Evolutionary conservation across 176 grass and related monocot genomes (phyloP), one percentile per base, ranked within the genome.

Genomic region (Neostapfia colusana): DNA sequence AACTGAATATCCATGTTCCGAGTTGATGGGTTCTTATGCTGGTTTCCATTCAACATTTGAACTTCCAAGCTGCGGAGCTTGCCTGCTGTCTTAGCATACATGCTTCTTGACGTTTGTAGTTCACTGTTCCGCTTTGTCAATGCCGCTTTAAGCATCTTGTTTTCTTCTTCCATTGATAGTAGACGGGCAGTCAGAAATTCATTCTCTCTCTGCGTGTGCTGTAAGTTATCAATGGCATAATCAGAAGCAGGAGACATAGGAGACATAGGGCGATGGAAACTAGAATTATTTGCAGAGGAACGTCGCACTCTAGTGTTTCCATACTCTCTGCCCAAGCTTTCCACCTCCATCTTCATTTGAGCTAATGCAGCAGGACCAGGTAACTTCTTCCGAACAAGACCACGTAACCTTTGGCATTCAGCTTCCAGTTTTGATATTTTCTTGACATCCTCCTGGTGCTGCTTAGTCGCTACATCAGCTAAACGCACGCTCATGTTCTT

Each of bases 321-420:
- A 67, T 80, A 84, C 36, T 92, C 91, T 80, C 91, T 86, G 50
- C 95, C 91, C 77, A 95, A 49, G 79, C 85, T 99, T 67, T 99
- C 95, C 54, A 95, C 95, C 77, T 99, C 95, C 85, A 99, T 83
- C 85, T 95, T 99, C 95, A 99, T 99, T 78, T 99, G 95, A 75
- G 95, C 91, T 75, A 99, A 75, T 77, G 95, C 95, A 44, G 95
- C 95, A 16, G 95, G 89, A 2, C 95, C 95, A 55, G 95, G 95
- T 75, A 99, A 86, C 74, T 92, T 99, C 75, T 99, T 99, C 51
- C 91, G 87, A 89, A 99, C 95, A 78, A 99, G 85, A 18, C 89
- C 85, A 45, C 95, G 87, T 38, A 99, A 87, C 80, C 95, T 95
- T 86, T 99, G 95, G 60, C 87, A 99, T 85, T 99, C 95, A 56